phyloP scores from a whole-genome alignment of 2,329 filamentous ascomycete species.

The Pseudopithomyces maydicus region DNA sequence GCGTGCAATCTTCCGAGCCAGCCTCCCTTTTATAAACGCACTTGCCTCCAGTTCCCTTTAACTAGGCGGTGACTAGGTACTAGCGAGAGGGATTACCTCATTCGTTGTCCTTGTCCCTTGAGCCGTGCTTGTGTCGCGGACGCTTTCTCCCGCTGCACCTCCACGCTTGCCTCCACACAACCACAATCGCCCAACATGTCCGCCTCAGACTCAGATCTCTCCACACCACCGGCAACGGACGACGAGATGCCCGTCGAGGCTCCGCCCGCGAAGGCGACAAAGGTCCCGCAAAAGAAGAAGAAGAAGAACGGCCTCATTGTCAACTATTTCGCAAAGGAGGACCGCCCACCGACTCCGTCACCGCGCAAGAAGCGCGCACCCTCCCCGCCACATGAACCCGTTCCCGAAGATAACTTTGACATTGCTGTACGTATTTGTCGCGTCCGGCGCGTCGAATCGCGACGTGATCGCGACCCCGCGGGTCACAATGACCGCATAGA shows the following conservation, averaged over 20 bases:
- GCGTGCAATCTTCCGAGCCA: neutral
- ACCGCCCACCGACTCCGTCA: conserved; percentile 41
- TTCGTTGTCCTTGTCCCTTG: conserved; percentile 29
- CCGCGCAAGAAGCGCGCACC: conserved; percentile 76
- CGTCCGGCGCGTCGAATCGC: conserved; percentile 45
- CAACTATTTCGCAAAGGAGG: conserved; percentile 47
- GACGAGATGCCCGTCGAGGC: conserved; percentile 54
- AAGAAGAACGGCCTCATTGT: conserved; percentile 43
- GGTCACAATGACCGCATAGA: conserved; percentile 30
- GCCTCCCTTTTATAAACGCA: conserved; percentile 1
- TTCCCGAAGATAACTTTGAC: conserved; percentile 86
- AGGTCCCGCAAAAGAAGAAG: conserved; percentile 37
- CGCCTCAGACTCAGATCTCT: conserved; percentile 62
- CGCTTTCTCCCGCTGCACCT: conserved; percentile 26
- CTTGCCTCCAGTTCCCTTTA: conserved; percentile 18
- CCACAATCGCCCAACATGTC: conserved; percentile 47
- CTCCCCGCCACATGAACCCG: conserved; percentile 88
- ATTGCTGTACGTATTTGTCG: conserved; percentile 76
- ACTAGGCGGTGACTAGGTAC: conserved; percentile 22
- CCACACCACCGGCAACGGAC: conserved; percentile 63
- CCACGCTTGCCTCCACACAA: conserved; percentile 21
- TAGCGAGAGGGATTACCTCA: conserved; percentile 46
- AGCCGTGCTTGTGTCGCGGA: conserved; percentile 21
- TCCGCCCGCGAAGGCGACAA: conserved; percentile 28
- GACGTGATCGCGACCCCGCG: conserved; percentile 23